Conservation (phyloP, 208 protist genomes). For the Leishmania guyanensis region DNA sequence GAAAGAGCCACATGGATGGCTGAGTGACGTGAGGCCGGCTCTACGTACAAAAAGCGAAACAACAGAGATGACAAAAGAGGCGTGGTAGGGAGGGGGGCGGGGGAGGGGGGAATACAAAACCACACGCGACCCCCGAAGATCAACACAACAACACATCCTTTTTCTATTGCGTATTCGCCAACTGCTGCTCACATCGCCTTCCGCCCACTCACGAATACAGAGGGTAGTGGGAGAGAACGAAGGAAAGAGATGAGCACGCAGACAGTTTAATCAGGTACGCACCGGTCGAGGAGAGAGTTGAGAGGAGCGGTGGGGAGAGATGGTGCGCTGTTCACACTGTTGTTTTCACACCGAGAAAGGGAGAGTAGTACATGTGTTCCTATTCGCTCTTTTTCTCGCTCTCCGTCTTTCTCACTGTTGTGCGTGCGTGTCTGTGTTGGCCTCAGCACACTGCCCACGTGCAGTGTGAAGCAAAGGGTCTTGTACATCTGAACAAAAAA, state of each 20-base stretch:
- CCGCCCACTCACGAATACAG: not conserved
- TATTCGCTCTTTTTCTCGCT: not conserved
- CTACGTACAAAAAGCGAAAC: not conserved
- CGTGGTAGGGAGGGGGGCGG: not conserved
- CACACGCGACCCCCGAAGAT: not conserved
- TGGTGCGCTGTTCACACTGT: not conserved
- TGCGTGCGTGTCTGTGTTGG: not conserved
- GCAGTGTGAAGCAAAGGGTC: not conserved
- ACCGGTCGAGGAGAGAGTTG: not conserved
- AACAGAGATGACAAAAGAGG: not conserved
- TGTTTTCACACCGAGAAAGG: not conserved
- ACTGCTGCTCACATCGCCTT: not conserved
- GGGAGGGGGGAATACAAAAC: not conserved
- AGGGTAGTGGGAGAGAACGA: conserved; percentile 6
- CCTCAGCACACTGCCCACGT: not conserved
- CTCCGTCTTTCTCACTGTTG: not conserved
- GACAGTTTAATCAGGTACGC: not conserved
- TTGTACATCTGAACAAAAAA: not conserved
- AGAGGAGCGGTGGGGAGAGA: not conserved
- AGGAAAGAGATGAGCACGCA: conserved; percentile 6
- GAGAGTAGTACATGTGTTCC: not conserved
- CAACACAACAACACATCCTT: not conserved
- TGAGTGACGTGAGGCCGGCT: not conserved
- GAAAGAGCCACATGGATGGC: not conserved
- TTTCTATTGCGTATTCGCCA: not conserved